Evolutionary conservation across 768 basidiomycete genomes (phyloP), one percentile per base, ranked within the genome.

Genomic region (Amanita phalloides): DNA sequence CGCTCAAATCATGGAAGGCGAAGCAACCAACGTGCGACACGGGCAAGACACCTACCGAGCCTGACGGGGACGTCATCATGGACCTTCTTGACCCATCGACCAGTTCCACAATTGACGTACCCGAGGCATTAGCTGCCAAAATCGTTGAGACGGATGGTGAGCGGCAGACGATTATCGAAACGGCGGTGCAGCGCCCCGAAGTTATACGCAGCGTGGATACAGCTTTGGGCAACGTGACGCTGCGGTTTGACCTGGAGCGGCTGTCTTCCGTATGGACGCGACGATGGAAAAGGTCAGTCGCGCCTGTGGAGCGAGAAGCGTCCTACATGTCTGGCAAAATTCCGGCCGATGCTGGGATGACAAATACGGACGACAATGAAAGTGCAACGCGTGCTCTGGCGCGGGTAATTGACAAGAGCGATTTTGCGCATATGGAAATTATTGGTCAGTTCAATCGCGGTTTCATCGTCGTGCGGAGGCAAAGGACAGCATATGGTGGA

Each of bases 371-470:
- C 7, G 71, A 78, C 30, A 77, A 84, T 46, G 70, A 76, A 11
- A 72, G 67, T 11, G 76, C 71, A 10, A 86, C 79, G 0, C 78
- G 77, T 45, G 82, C 83, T 0, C 78, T 99, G 2, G 77, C 88
- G 9, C 79, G 94, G 13, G 81, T 91, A 32, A 93, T 99, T 25
- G 76, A 80, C 39, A 98, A 98, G 68, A 62, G 66, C 2, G 94
- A 99, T 67, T 98, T 99, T 58, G 75, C 65, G 6, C 57, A 58
- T 5, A 98, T 99, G 96, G 73, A 82, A 0, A 68, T 96, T 10
- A 57, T 95, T 39, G 96, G 96, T 0, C 96, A 99, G 66, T 99
- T 97, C 66, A 99, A 99, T 59, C 76, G 85, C 30, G 94, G 94
- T 0, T 99, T 99, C 66, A 91, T 99, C 64, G 77, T 99, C 53